Evolutionary conservation across 352 stramenopile species (phyloP), one percentile per base, ranked within the genome.

Genomic region (Blastocystis sp.): DNA sequence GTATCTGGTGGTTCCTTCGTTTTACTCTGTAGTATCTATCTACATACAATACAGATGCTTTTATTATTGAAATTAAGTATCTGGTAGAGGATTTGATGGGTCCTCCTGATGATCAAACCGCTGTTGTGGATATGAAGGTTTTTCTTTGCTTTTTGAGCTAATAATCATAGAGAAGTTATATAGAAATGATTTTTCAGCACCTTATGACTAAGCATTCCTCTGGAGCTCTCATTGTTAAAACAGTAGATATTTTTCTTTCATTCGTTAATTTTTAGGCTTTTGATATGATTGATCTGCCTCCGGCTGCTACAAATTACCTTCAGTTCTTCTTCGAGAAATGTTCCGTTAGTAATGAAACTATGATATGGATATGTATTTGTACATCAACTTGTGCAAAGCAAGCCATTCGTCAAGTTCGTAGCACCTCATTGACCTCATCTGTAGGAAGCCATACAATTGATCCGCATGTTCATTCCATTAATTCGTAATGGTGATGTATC

Each of bases 241-340:
- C 27, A 2, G 70, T 81, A 27, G 1, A 0, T 15, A 24, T 70
- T 19, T 62, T 62, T 33, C 13, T 3, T 40, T 27, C 7, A 15
- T 60, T 33, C 13, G 11, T 78, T 40, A 64, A 7, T 42, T 17
- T 24, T 6, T 60, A 81, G 70, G 70, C 70, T 24, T 81, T 81
- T 56, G 44, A 62, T n/a, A 35, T 30, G 24, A 81, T 81, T 37
- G 70, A 62, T 81, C n/a, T 81, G 51, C 70, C 70, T 64, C 70
- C 70, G 11, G 70, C 22, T 37, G n/a, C 11, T 15, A 81, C 13
- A n/a, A 60, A 64, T 40, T 62, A 59, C 24, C 24, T 62, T 24
- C 27, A 53, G 48, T 66, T 22, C 22, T 64, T 81, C n/a, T 64
- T 81, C 40, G n/a, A 54, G 17, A 59, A 30, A 30, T 62, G 70